Base-by-base conservation (phyloP, 176 grass and related monocot genomes). In the Saccharum spontaneum region DNA sequence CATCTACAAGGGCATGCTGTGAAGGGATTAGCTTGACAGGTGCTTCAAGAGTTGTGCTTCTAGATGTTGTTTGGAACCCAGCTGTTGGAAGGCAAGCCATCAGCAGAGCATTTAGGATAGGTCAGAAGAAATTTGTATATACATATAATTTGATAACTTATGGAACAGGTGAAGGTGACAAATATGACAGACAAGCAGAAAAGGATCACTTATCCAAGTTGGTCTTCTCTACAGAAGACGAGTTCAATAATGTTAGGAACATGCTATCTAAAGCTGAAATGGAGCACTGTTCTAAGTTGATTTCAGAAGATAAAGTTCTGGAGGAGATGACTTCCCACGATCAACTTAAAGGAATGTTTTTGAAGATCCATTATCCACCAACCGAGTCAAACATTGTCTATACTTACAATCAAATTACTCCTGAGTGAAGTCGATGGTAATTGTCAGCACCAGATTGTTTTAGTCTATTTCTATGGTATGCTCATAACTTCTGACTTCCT, bases 41-140 rank as follows among this genome's bases (percentile, higher is more conserved):
- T 24, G 95, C 93, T 45, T 98, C 95, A 71, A 98, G 95, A 89
- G 91, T 98, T 92, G 87, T 98, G 73, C 89, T 98, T 80, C 82
- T 98, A 77, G 95, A 98, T 87, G 93, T 95, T 75, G 93, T 93
- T 79, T 93, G 93, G 95, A 98, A 98, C 71, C 95, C 93, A 20
- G 91, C 95, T 72, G 91, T 95, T 64, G 91, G 85, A 41, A 87
- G 91, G 70, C 95, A 98, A 89, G 95, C 95, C 74, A 94, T 95
- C 77, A 93, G 93, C 38, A 85, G 93, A 81, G 95, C 95, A 23
- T 98, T 85, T 78, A 90, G 95, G 78, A 90, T 93, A 39, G 95
- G 95, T 17, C 95, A 98, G 87, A 71, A 88, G 72, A 98, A 95
- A 87, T 88, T 88, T 71, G 95, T 98, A 39, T 98, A 98, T 72